These are phyloP conservation scores for Zygoascus biomembranicola DNA, from an alignment of 805 yeast species.

Conservation along the genomic window DNA sequence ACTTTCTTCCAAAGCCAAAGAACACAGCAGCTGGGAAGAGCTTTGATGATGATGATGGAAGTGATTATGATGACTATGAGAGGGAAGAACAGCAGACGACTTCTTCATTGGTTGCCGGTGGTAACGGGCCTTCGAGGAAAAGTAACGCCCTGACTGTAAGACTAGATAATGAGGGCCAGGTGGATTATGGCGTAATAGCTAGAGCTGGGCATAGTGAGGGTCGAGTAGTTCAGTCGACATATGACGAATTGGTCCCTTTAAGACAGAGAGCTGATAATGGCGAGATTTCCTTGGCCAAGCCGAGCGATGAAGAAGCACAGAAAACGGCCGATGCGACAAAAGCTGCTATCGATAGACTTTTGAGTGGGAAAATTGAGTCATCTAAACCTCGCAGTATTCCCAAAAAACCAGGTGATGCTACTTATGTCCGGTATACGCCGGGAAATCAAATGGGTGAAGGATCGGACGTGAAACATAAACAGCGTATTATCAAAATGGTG, in stretches of 20 bases:
- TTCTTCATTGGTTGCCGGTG: not conserved
- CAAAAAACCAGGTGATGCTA: slow-evolving; percentile 29
- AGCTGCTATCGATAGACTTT: slow-evolving; percentile 43
- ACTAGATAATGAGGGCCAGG: slow-evolving; percentile 24
- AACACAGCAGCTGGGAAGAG: not conserved
- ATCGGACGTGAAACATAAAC: slow-evolving; percentile 21
- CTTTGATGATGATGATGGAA: not conserved
- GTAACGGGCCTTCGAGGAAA: not conserved
- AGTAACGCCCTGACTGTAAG: slow-evolving; percentile 24
- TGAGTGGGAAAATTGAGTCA: slow-evolving; percentile 36
- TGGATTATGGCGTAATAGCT: slow-evolving; percentile 28
- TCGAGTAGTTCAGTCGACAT: slow-evolving; percentile 37
- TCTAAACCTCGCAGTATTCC: slow-evolving; percentile 24
- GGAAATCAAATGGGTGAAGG: slow-evolving; percentile 27
- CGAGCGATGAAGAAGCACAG: slow-evolving; percentile 38
- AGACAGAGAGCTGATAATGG: slow-evolving; percentile 37
- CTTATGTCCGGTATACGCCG: slow-evolving; percentile 40
- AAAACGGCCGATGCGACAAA: slow-evolving; percentile 49
- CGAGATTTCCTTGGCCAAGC: slow-evolving; percentile 35
- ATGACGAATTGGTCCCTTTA: slow-evolving; percentile 54
- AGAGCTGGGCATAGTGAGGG: slow-evolving; percentile 25
- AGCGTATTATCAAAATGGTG: slow-evolving; percentile 53
- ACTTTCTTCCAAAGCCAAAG: slow-evolving; percentile 13
- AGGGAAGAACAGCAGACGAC: not conserved
- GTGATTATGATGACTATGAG: not conserved